These are phyloP conservation scores for Kwoniella newhampshirensis DNA, from an alignment of 768 basidiomycete species.

Conservation along the genomic window DNA sequence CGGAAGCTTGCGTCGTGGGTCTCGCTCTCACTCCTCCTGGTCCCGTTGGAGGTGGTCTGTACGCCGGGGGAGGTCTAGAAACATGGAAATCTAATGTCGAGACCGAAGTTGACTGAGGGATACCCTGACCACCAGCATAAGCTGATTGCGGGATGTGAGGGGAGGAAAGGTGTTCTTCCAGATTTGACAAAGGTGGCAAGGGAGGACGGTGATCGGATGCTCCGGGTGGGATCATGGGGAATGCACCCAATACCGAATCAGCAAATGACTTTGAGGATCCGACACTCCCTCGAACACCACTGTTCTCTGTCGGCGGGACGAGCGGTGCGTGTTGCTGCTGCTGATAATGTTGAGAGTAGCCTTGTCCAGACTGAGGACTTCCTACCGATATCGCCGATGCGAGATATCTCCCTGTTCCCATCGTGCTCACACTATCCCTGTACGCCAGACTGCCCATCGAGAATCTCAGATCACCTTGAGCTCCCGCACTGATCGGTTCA, in stretches of 20 bases:
- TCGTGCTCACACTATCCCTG: constrained; percentile 32
- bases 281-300: constrained; percentile 28
- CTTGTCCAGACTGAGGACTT: constrained; percentile 3
- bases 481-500: constrained; percentile 19
- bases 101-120: constrained; percentile 38
- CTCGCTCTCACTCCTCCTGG: constrained; percentile 8
- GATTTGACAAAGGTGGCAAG: background rate
- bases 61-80: constrained; percentile 15
- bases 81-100: constrained; percentile 32
- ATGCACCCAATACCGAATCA: constrained; percentile 46
- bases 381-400: constrained; percentile 19
- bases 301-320: no score
- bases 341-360: background rate
- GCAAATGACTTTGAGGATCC: constrained; percentile 40
- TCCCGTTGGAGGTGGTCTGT: background rate
- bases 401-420: constrained; percentile 40
- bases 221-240: constrained; percentile 51
- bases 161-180: no score
- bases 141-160: no score
- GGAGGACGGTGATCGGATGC: background rate
- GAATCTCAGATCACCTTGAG: constrained; percentile 45
- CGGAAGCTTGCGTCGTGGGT: constrained; percentile 32
- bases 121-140: background rate
- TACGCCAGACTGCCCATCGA: constrained; percentile 51
- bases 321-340: background rate